Evolutionary conservation across 179 eudicot species (phyloP).

Genomic region (Camellia oleifera): DNA sequence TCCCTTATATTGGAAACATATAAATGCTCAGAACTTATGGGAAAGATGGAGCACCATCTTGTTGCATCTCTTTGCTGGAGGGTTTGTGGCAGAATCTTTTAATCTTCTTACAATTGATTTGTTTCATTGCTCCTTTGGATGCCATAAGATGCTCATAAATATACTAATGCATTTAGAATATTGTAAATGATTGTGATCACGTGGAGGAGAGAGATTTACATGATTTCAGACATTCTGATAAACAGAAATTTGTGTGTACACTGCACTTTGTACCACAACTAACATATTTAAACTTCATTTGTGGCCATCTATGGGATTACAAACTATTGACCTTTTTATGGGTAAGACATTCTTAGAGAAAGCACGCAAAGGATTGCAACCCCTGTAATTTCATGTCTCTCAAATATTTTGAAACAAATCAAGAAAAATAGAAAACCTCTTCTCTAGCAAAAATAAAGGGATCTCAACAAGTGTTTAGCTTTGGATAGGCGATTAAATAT

Average conservation of each 20-base stretch:
- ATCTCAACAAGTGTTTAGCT: no score
- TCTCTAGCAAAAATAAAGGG: no score
- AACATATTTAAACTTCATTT: neutral
- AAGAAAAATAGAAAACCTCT: no score
- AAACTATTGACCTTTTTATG: neutral
- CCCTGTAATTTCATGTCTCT: conserved; percentile 1
- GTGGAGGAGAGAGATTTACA: neutral
- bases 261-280: no score
- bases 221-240: neutral
- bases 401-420: no score
- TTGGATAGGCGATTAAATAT: no score
- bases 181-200: neutral
- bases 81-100: neutral
- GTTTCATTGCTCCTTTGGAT: neutral
- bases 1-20: neutral
- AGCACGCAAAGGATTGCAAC: neutral
- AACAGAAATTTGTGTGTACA: neutral
- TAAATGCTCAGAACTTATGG: neutral
- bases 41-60: neutral
- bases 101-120: neutral
- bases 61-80: neutral
- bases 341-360: no score
- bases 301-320: neutral
- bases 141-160: neutral
- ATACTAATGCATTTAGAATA: neutral